These are phyloP conservation scores for Sporormia fimetaria DNA, from an alignment of 495 filamentous ascomycete genomes.

Conservation along the genomic window DNA sequence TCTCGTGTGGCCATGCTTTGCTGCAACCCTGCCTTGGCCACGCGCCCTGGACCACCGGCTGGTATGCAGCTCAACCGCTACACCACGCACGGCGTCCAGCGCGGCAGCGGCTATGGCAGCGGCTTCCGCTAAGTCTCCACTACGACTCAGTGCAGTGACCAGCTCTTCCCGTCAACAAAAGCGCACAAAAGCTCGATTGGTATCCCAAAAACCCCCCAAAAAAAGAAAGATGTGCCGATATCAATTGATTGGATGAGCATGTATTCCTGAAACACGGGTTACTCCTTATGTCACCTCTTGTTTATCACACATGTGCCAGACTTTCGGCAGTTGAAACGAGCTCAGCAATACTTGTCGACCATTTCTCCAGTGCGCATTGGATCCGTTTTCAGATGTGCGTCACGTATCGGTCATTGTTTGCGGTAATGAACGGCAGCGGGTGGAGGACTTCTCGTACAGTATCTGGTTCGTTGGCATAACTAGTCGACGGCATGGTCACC, in stretches of 20 bases:
- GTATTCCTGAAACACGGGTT: slow-evolving; percentile 6
- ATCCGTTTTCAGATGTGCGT: too few species aligned
- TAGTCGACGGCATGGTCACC: too few species aligned
- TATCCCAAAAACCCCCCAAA: too few species aligned
- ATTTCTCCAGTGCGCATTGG: slow-evolving; percentile 13
- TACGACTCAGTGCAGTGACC: not conserved
- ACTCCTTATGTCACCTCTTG: slow-evolving; percentile 11
- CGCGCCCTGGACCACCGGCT: slow-evolving; percentile 71
- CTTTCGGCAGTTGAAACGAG: slow-evolving; percentile 6
- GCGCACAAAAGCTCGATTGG: slow-evolving; percentile 6
- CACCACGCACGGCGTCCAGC: slow-evolving; percentile 37
- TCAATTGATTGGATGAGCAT: slow-evolving; percentile 7
- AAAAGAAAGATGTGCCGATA: too few species aligned
- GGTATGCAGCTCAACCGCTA: slow-evolving; percentile 52
- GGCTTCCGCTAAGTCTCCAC: slow-evolving; percentile 14
- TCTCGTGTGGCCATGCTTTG: slow-evolving; percentile 98
- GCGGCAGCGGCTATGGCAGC: slow-evolving; percentile 13
- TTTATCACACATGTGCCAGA: slow-evolving; percentile 15
- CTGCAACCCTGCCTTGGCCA: slow-evolving; percentile 79
- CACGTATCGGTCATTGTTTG: too few species aligned
- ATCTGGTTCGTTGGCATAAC: too few species aligned
- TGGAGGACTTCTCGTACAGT: too few species aligned
- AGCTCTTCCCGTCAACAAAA: not conserved
- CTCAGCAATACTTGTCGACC: slow-evolving; percentile 8
- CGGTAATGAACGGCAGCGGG: too few species aligned